These are phyloP conservation scores for Ophiocordyceps australis DNA, from an alignment of 2,329 filamentous ascomycete genomes.

Conservation along the genomic window DNA sequence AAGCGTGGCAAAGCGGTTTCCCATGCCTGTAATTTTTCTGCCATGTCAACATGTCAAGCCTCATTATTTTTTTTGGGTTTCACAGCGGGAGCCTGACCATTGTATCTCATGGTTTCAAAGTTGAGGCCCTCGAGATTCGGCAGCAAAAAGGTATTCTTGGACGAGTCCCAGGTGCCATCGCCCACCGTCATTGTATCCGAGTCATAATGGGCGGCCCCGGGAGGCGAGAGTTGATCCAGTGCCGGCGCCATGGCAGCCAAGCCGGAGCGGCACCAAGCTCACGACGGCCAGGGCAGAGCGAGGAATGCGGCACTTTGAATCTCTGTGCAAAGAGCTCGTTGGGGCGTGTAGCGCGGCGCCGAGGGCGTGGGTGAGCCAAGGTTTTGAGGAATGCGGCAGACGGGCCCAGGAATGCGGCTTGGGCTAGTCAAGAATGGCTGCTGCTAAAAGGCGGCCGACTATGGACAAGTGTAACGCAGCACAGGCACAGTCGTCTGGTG, in stretches of 20 bases:
- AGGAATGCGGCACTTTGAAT: conserved; percentile 1
- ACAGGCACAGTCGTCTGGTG: too few relatives aligned
- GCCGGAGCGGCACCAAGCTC: conserved; percentile 1
- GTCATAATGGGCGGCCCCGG: conserved; percentile 55
- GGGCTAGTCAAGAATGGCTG: too few relatives aligned
- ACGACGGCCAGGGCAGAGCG: not conserved
- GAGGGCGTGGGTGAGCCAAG: too few relatives aligned
- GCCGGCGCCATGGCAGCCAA: conserved; percentile 40
- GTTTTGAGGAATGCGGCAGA: too few relatives aligned
- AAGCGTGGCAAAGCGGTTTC: conserved; percentile 55
- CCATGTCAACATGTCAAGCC: too few relatives aligned
- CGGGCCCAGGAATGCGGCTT: too few relatives aligned
- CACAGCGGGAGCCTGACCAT: conserved; percentile 44
- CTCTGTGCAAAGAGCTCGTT: not conserved
- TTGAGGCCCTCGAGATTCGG: conserved; percentile 62
- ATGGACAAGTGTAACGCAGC: too few relatives aligned
- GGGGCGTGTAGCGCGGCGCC: not conserved
- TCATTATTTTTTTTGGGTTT: too few relatives aligned
- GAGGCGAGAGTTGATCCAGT: conserved; percentile 41
- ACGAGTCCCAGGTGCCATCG: conserved; percentile 70
- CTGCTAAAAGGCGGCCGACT: too few relatives aligned
- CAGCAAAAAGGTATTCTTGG: conserved; percentile 58
- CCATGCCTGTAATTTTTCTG: conserved; percentile 66
- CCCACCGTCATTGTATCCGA: conserved; percentile 61
- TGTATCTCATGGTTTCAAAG: conserved; percentile 70